A percentile compares a stretch with the other conserved stretches of the same genome.
Conservation (phyloP, 768 basidiomycete species). For the Termitomyces sp. region DNA sequence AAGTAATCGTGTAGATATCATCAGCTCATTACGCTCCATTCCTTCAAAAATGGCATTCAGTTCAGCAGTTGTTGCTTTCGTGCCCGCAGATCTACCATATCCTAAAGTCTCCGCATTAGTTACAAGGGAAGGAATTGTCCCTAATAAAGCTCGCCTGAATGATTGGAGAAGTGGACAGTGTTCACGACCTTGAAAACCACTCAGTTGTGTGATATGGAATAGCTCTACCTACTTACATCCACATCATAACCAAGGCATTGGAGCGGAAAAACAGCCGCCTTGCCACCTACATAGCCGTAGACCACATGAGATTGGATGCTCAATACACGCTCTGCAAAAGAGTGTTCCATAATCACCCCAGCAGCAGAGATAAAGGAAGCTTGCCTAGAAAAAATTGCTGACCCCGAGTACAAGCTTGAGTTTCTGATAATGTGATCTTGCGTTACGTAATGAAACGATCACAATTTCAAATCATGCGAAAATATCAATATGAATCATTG, state of each 20-base stretch:
- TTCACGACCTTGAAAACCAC: conserved; percentile 61
- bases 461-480: no score
- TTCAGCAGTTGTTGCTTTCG: conserved; percentile 71
- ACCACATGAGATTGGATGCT: conserved; percentile 93
- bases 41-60: conserved; percentile 67
- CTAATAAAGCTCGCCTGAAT: conserved; percentile 54
- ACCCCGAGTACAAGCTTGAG: background rate
- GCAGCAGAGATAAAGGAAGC: background rate
- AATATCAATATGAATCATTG: background rate
- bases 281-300: conserved; percentile 89
- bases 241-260: conserved; percentile 93
- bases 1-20: conserved; percentile 66
- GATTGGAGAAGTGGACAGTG: conserved; percentile 94
- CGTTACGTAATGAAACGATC: conserved; percentile 6
- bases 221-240: conserved; percentile 56
- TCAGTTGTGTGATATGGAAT: conserved; percentile 8
- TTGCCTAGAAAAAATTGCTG: conserved; percentile 10
- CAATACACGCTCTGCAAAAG: conserved; percentile 51
- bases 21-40: conserved; percentile 72
- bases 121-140: background rate
- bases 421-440: background rate
- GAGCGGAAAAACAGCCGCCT: conserved; percentile 70
- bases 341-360: conserved; percentile 4
- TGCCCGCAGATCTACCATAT: conserved; percentile 77
- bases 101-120: conserved; percentile 38